phyloP scores from a whole-genome alignment of 257 asterid species.

The Knoxia roxburghii region DNA sequence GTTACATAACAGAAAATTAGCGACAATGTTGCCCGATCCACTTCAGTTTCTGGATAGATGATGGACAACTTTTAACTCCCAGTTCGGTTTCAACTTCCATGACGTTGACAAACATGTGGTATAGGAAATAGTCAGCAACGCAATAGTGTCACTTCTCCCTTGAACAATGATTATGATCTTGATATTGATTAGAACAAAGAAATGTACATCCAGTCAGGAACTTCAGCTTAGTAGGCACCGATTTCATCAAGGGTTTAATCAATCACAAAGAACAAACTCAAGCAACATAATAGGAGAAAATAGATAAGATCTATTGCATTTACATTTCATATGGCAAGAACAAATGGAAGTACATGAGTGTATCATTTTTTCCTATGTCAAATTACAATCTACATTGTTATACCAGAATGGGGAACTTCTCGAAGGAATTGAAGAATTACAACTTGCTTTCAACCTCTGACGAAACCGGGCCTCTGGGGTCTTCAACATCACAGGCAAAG shows the following conservation, averaged over 20 bases:
- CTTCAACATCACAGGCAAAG: constrained; percentile 82
- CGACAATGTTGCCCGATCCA: not conserved
- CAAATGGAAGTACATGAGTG: constrained; percentile 4
- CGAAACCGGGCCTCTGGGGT: constrained; percentile 39
- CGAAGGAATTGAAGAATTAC: constrained; percentile 68
- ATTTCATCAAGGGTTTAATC: not conserved
- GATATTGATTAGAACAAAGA: too few species aligned
- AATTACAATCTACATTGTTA: constrained; percentile 17
- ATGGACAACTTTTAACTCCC: not conserved
- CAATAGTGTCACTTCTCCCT: not conserved
- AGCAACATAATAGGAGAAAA: not conserved
- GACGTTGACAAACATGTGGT: not conserved
- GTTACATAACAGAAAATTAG: too few species aligned
- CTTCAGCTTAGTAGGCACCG: not conserved
- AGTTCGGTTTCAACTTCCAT: not conserved
- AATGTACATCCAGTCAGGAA: not conserved
- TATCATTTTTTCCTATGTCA: constrained; percentile 15
- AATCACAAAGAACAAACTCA: not conserved
- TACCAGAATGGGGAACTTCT: constrained; percentile 77
- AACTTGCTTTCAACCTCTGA: constrained; percentile 66
- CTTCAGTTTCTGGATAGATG: not conserved
- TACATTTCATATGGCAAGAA: constrained; percentile 5
- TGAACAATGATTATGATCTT: not conserved
- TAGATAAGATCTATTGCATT: not conserved
- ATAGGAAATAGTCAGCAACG: not conserved